These are phyloP conservation scores for Epichloe scottii DNA, from an alignment of 2,329 filamentous ascomycete genomes.

Conservation along the genomic window DNA sequence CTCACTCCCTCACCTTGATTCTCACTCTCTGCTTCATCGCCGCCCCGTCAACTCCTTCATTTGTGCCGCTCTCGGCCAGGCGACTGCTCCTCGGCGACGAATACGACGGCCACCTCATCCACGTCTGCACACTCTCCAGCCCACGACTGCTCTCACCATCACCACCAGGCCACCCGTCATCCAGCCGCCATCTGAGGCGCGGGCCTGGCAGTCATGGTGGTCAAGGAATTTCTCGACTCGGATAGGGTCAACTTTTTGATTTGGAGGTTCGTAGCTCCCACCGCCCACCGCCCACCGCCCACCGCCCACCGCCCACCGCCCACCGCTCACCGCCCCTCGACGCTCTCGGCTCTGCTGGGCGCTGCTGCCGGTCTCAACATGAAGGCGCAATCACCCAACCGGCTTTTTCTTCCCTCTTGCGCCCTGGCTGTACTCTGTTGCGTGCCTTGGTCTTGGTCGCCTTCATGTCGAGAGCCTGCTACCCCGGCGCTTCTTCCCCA, in stretches of 20 bases:
- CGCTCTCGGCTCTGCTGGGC: not conserved
- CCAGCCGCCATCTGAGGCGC: conserved; percentile 22
- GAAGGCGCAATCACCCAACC: conserved; percentile 1
- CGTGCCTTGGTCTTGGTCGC: conserved; percentile 11
- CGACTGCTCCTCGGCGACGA: conserved; percentile 4
- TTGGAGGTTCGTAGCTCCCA: conserved; percentile 46
- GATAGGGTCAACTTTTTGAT: conserved; percentile 59
- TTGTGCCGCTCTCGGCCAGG: not conserved
- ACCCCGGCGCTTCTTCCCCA: conserved; percentile 6
- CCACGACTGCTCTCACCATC: not conserved
- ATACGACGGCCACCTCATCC: not conserved
- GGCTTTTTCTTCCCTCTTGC: conserved; percentile 6
- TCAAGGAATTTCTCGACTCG: conserved; percentile 51
- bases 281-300: conserved; percentile 9
- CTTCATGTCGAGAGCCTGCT: conserved; percentile 3
- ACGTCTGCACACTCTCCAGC: not conserved
- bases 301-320: conserved; percentile 3
- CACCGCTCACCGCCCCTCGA: conserved; percentile 3
- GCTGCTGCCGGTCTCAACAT: not conserved
- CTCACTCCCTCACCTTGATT: conserved; percentile 9
- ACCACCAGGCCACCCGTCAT: conserved; percentile 12
- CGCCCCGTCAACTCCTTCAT: not conserved
- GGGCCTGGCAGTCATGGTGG: conserved; percentile 29
- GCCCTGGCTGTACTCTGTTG: conserved; percentile 1
- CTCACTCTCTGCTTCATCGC: conserved; percentile 5